Evolutionary conservation across 176 grass and related monocot genomes (phyloP).

Genomic region (Carex kokanica): DNA sequence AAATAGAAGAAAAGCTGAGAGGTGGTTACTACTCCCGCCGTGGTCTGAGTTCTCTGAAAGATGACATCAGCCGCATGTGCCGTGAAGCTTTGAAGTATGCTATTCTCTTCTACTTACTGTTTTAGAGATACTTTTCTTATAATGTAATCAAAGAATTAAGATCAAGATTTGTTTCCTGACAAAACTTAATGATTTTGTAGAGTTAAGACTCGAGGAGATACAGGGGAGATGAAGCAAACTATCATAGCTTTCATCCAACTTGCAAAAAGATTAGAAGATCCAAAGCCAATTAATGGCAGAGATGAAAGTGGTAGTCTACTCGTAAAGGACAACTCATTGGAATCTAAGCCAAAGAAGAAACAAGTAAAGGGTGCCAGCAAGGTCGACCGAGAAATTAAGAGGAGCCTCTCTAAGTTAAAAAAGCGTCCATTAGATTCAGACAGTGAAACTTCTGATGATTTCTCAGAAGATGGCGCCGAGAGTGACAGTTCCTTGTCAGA

Average conservation of each 20-base stretch:
- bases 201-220: conserved; percentile 63
- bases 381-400: conserved; percentile 95
- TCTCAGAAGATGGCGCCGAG: conserved; percentile 81
- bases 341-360: conserved; percentile 79
- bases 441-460: conserved; percentile 94
- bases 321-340: conserved; percentile 54
- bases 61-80: conserved; percentile 96
- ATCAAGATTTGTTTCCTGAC: not conserved
- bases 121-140: conserved; percentile 36
- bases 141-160: not conserved
- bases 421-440: conserved; percentile 75
- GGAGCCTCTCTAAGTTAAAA: conserved; percentile 97
- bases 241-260: conserved; percentile 89
- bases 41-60: conserved; percentile 80
- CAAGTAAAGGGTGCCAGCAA: conserved; percentile 57
- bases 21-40: conserved; percentile 84
- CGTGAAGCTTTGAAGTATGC: conserved; percentile 86
- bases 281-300: conserved; percentile 53
- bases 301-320: conserved; percentile 45
- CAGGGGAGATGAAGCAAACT: conserved; percentile 82
- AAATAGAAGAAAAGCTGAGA: conserved; percentile 92
- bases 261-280: conserved; percentile 85
- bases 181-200: conserved; percentile 44
- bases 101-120: conserved; percentile 16
- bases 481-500: conserved; percentile 77